Percentiles rank a stretch among this genome's conserved stretches.
Conservation (phyloP, 1,139 yeast species). For the Protomyces macrosporus region DNA sequence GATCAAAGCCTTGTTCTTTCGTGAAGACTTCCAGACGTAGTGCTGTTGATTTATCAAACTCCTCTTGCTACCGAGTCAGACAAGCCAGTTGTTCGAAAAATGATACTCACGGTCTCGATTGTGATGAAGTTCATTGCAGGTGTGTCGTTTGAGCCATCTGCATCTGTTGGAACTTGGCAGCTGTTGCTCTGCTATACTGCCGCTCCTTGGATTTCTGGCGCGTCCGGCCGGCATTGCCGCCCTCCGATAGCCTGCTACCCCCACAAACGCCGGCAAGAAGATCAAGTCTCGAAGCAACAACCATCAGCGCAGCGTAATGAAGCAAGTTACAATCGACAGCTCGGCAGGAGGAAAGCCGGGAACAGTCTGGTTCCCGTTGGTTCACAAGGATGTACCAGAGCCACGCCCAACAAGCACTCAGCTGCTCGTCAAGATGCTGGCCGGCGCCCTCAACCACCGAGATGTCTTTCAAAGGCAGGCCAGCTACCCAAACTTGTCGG, state of each 20-base stretch:
- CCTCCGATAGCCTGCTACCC: too few species aligned
- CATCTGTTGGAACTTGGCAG: too few species aligned
- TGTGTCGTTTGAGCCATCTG: neutral
- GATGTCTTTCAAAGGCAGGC: slow-evolving; percentile 32
- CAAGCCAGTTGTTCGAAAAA: neutral
- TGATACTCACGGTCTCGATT: neutral
- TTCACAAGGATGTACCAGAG: neutral
- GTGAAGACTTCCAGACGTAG: slow-evolving; percentile 15
- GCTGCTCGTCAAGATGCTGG: slow-evolving; percentile 29
- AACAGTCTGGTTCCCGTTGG: slow-evolving; percentile 28
- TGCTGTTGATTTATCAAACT: neutral
- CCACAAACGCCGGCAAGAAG: neutral
- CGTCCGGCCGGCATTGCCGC: too few species aligned
- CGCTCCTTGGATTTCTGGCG: too few species aligned
- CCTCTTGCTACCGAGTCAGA: neutral
- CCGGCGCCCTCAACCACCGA: slow-evolving; percentile 32
- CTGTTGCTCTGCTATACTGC: too few species aligned
- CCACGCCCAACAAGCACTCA: slow-evolving; percentile 21
- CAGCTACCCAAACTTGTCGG: slow-evolving; percentile 31
- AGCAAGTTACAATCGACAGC: slow-evolving; percentile 18
- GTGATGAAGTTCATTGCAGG: neutral
- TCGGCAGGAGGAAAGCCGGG: slow-evolving; percentile 28
- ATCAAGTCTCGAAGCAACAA: neutral
- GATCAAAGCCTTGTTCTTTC: slow-evolving; percentile 12
- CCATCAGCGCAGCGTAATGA: neutral